Percentiles rank a stretch among this genome's conserved stretches.
Conservation (phyloP, 2,329 filamentous ascomycete genomes). For the Dothidotthia symphoricarpi region DNA sequence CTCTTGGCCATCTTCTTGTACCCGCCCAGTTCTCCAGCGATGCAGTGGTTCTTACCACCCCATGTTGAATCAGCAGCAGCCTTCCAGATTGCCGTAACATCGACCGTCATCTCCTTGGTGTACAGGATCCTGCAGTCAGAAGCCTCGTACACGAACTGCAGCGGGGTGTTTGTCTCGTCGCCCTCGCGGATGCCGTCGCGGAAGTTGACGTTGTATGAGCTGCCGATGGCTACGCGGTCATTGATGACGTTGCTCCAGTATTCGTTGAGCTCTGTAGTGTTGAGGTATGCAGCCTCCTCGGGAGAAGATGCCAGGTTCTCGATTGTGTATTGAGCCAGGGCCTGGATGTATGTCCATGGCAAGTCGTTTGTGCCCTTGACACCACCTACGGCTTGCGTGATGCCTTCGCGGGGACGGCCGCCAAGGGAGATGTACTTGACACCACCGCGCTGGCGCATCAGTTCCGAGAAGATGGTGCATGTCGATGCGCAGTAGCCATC, state of each 20-base stretch:
- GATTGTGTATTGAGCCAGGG: constrained; percentile 22
- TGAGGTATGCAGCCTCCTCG: constrained; percentile 29
- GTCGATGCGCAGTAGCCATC: constrained; percentile 59
- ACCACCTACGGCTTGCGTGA: constrained; percentile 61
- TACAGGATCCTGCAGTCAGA: constrained; percentile 63
- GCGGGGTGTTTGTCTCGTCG: constrained; percentile 46
- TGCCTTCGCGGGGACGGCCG: constrained; percentile 54
- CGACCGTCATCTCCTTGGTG: constrained; percentile 56
- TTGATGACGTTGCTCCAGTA: constrained; percentile 36
- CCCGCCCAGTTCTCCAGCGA: constrained; percentile 32
- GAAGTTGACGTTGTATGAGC: constrained; percentile 38
- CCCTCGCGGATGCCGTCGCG: constrained; percentile 46
- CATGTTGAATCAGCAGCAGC: constrained; percentile 40
- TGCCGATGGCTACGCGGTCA: constrained; percentile 27
- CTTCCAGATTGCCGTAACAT: constrained; percentile 57
- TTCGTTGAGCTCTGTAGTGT: constrained; percentile 31
- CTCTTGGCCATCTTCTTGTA: constrained; percentile 21
- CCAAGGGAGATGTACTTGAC: constrained; percentile 60
- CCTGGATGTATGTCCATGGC: constrained; percentile 35
- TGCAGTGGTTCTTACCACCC: constrained; percentile 32
- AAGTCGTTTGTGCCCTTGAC: constrained; percentile 55
- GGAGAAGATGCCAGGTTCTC: constrained; percentile 19
- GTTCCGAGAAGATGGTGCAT: constrained; percentile 58
- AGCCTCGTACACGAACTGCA: constrained; percentile 62
- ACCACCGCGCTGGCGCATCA: constrained; percentile 53